Percentiles rank a stretch among this genome's conserved stretches.
Evolutionary conservation across 2,329 filamentous ascomycete species (phyloP).

Genomic region (Aspergillus luchuensis): DNA sequence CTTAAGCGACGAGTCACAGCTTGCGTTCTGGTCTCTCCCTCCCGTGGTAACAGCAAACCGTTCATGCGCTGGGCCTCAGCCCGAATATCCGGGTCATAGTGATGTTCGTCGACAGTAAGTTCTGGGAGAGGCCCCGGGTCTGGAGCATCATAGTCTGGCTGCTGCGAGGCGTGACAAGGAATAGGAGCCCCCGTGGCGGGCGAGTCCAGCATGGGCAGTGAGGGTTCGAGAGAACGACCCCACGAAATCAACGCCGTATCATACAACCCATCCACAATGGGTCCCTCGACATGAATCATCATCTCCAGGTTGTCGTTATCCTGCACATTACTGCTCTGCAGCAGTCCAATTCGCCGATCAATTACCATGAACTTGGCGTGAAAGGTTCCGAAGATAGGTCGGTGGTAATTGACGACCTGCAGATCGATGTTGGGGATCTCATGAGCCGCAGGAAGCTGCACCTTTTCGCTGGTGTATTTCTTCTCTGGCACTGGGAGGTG

Average conservation of each 20-base stretch:
- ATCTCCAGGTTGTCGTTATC: constrained; percentile 80
- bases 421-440: constrained; percentile 73
- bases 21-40: constrained; percentile 57
- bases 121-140: constrained; percentile 47
- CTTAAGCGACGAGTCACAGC: constrained; percentile 67
- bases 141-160: constrained; percentile 15
- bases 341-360: constrained; percentile 68
- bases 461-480: constrained; percentile 59
- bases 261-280: constrained; percentile 74
- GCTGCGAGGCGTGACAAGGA: constrained; percentile 25
- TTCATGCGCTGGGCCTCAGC: constrained; percentile 66
- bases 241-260: constrained; percentile 74
- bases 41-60: constrained; percentile 53
- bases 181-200: constrained; percentile 46
- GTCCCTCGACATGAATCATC: constrained; percentile 74
- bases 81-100: constrained; percentile 65
- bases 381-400: constrained; percentile 70
- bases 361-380: constrained; percentile 78
- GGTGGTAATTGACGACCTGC: constrained; percentile 72
- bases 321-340: constrained; percentile 78
- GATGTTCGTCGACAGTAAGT: constrained; percentile 60
- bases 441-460: constrained; percentile 62
- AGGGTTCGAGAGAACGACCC: constrained; percentile 63
- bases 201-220: constrained; percentile 57
- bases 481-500: constrained; percentile 62